Base-by-base conservation (phyloP, 2,329 filamentous ascomycete species). In the Trichoderma sp. region DNA sequence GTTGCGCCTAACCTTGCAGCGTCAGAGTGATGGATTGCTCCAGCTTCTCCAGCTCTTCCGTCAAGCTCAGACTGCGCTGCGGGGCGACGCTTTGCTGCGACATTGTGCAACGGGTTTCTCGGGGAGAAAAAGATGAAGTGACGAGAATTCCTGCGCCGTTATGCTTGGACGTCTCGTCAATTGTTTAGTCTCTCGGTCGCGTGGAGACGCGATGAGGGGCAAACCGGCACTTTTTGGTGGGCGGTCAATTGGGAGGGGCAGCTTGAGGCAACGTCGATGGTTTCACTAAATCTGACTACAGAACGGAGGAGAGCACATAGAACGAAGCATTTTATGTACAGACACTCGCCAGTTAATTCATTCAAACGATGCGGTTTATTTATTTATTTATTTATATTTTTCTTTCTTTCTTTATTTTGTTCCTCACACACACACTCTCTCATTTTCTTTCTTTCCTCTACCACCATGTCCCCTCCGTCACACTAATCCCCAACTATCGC, bases 1-100 rank as follows among this genome's bases (percentile, higher is more conserved):
- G 22, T 9, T 7, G 5, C 69, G 53, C 29, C 25, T 72, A 91
- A 91, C 92, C 93, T 89, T 98, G 95, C 25, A 99, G 84, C 0
- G 94, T 98, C 48, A 98, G 84, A 0, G 95, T 99, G 73, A 99
- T 98, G 25, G 93, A 96, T 78, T 99, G 95, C 78, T 99, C 95
- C 4, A 99, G 84, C 78, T 91, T 94, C 81, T 99, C 95, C 64
- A 99, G 84, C 84, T 99, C 95, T 77, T 99, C 95, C 0, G 94
- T 97, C 69, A 97, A 84, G 5, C 92, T 92, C 69, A 98, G 82
- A 58, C 81, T 85, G 70, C 87, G 81, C 42, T 48, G 42, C 50
- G 83, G 78, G 2, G 85, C 80, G 29, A 79, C 75, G 52, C 80
- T 80, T 22, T 82, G 79, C 67, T 82, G 82, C 72, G 85, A 83